Percentiles rank a stretch among this genome's conserved stretches.
Evolutionary conservation across 1,284 basidiomycete species (phyloP).

Genomic region (Ceratobasidium theobromae): DNA sequence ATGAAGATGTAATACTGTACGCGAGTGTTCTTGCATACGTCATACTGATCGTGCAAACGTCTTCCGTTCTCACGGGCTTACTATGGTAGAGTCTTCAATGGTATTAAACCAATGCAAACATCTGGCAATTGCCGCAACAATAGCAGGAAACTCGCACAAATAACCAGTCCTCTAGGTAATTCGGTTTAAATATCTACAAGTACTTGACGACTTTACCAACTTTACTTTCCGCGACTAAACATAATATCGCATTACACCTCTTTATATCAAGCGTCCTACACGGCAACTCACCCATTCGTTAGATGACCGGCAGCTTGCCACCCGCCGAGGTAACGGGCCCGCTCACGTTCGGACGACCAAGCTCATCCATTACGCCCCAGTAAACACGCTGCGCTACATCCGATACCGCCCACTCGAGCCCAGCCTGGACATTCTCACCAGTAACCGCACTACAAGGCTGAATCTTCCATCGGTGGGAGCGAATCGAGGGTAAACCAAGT

Average conservation of each 20-base stretch:
- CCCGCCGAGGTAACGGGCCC: too few relatives aligned
- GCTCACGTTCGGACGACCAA: not conserved
- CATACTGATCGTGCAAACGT: not conserved
- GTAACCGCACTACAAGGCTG: conserved; percentile 91
- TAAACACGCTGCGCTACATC: conserved; percentile 84
- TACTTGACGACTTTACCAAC: too few relatives aligned
- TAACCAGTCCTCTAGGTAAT: too few relatives aligned
- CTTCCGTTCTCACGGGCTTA: not conserved
- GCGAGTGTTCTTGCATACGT: not conserved
- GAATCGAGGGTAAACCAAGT: conserved; percentile 73
- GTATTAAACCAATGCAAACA: too few relatives aligned
- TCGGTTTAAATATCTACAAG: too few relatives aligned
- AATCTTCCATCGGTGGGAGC: conserved; percentile 88
- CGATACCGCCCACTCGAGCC: conserved; percentile 92
- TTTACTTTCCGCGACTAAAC: too few relatives aligned
- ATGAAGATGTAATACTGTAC: not conserved
- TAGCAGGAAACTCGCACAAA: too few relatives aligned
- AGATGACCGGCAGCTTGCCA: not conserved
- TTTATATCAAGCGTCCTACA: not conserved
- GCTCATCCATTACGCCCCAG: conserved; percentile 47
- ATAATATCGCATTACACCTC: too few relatives aligned
- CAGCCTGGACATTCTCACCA: conserved; percentile 79
- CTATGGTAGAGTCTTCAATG: not conserved
- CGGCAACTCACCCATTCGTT: not conserved
- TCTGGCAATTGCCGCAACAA: too few relatives aligned